A percentile compares a stretch with the other conserved stretches of the same genome.
Conservation (phyloP, 1,284 basidiomycete genomes). For the Gomphus bonarii region DNA sequence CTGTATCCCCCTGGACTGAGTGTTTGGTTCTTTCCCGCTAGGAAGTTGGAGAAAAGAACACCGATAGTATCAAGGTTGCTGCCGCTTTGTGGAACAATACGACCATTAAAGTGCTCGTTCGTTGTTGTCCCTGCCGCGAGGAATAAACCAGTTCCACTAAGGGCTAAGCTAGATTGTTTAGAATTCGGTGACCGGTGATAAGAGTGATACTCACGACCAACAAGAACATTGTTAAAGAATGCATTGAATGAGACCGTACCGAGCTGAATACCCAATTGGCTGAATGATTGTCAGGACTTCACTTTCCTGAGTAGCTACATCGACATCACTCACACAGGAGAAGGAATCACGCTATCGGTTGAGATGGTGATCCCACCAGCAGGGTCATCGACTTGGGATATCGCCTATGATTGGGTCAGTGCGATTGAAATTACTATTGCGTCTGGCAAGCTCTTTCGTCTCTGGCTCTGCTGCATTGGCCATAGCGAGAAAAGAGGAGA, state of each 20-base stretch:
- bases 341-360: constrained; percentile 59
- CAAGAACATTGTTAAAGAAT: constrained; percentile 41
- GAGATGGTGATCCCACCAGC: constrained; percentile 63
- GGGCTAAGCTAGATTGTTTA: constrained; percentile 25
- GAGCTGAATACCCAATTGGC: constrained; percentile 64
- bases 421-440: constrained; percentile 63
- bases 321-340: constrained; percentile 41
- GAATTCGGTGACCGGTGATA: neutral
- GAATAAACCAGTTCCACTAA: constrained; percentile 40
- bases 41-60: constrained; percentile 55
- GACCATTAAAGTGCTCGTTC: constrained; percentile 45
- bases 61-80: constrained; percentile 47
- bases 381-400: constrained; percentile 37
- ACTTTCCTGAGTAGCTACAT: neutral
- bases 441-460: constrained; percentile 54
- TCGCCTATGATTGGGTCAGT: constrained; percentile 31
- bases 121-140: constrained; percentile 43
- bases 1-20: constrained; percentile 52
- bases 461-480: constrained; percentile 32
- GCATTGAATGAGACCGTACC: constrained; percentile 59
- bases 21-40: constrained; percentile 57
- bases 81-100: constrained; percentile 52
- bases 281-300: constrained; percentile 12
- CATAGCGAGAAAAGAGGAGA: neutral
- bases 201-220: constrained; percentile 40